Evolutionary conservation across 2,329 filamentous ascomycete genomes (phyloP).

Genomic region (Fusarium goolgardi): DNA sequence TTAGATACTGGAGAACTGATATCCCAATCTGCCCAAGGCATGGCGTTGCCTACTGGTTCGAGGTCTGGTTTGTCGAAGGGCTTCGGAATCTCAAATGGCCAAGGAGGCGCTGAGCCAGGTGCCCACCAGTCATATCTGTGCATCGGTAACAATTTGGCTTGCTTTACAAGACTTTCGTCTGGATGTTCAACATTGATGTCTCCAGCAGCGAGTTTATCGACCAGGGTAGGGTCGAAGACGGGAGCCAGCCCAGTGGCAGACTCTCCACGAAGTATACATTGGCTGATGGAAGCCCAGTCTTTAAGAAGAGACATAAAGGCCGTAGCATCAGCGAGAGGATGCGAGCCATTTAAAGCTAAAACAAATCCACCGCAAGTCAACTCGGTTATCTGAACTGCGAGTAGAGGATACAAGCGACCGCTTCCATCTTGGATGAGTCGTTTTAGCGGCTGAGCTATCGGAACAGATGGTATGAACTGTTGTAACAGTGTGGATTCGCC

Average conservation of each 20-base stretch:
- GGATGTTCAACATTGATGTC: conserved; percentile 31
- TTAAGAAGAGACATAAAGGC: conserved; percentile 37
- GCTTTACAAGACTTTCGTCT: conserved; percentile 13
- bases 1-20: conserved; percentile 34
- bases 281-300: conserved; percentile 38
- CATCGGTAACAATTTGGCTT: conserved; percentile 30
- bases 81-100: conserved; percentile 13
- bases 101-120: conserved; percentile 18
- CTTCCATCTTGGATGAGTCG: not conserved
- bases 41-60: conserved; percentile 17
- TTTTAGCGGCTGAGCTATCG: conserved; percentile 3
- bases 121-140: conserved; percentile 47
- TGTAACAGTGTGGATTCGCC: conserved; percentile 14
- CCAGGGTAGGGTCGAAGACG: conserved; percentile 18
- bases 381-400: conserved; percentile 41
- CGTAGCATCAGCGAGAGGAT: conserved; percentile 44
- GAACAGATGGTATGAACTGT: conserved; percentile 12
- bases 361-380: conserved; percentile 41
- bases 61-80: conserved; percentile 17
- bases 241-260: fast-evolving
- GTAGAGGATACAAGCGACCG: conserved; percentile 1
- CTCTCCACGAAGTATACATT: not conserved
- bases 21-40: conserved; percentile 47
- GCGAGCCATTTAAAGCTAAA: conserved; percentile 33
- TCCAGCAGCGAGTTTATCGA: conserved; percentile 35